These are phyloP conservation scores for Leccinellum luteum DNA, from an alignment of 768 basidiomycete genomes.

Conservation along the genomic window DNA sequence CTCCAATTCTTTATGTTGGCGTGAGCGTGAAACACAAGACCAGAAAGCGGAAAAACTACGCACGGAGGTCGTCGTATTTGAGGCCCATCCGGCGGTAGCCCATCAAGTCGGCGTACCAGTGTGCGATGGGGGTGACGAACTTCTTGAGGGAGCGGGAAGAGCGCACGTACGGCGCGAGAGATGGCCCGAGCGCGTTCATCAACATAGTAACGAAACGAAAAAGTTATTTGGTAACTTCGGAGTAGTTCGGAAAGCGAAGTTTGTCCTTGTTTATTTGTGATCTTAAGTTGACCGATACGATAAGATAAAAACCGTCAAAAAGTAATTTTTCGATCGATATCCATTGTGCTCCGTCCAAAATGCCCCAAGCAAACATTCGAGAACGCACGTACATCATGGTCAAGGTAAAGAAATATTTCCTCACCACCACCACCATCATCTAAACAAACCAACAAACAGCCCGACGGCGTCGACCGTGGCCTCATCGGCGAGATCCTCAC, in stretches of 20 bases:
- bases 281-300: constrained; percentile 25
- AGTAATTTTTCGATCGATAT: constrained; percentile 19
- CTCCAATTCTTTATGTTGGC: constrained; percentile 58
- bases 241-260: constrained; percentile 33
- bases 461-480: constrained; percentile 97
- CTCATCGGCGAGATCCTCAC: constrained; percentile 94
- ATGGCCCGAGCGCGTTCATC: constrained; percentile 58
- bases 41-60: constrained; percentile 36
- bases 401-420: constrained; percentile 58
- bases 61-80: constrained; percentile 92
- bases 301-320: constrained; percentile 27
- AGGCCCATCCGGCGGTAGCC: constrained; percentile 89
- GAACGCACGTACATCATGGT: constrained; percentile 99
- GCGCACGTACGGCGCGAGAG: constrained; percentile 74
- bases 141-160: constrained; percentile 64
- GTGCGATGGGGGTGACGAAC: constrained; percentile 73
- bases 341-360: constrained; percentile 40
- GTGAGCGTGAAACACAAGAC: neutral
- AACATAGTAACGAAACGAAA: neutral
- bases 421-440: no score
- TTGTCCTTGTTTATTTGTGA: constrained; percentile 40
- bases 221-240: no score
- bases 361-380: constrained; percentile 27
- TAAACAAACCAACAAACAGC: constrained; percentile 45
- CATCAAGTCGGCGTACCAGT: constrained; percentile 75